Conservation (phyloP, 805 yeast genomes). For the Phaffomyces opuntiae region DNA sequence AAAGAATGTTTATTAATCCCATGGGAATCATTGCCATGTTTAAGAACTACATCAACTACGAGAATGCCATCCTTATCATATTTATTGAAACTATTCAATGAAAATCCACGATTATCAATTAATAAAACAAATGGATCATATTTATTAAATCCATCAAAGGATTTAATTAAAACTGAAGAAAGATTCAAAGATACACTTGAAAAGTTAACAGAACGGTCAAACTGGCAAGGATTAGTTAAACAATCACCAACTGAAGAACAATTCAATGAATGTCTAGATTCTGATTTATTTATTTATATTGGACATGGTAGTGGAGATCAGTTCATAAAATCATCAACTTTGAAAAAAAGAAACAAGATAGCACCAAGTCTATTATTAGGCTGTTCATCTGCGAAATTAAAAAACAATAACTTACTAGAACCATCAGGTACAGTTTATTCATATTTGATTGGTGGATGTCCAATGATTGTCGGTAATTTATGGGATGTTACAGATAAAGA, state of each 20-base stretch:
- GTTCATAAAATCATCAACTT: conserved; percentile 49
- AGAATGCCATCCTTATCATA: conserved; percentile 64
- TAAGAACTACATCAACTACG: conserved; percentile 51
- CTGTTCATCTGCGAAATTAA: conserved; percentile 78
- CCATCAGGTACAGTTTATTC: conserved; percentile 72
- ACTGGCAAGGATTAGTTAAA: conserved; percentile 53
- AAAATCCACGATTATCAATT: conserved; percentile 13
- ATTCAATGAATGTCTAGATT: conserved; percentile 36
- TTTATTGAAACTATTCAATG: conserved; percentile 32
- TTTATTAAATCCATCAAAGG: conserved; percentile 78
- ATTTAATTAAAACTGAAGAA: conserved; percentile 59
- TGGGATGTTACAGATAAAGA: conserved; percentile 99
- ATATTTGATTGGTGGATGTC: conserved; percentile 75
- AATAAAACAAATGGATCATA: conserved; percentile 39
- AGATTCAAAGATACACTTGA: conserved; percentile 42
- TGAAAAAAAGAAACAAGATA: conserved; percentile 36
- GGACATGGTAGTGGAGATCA: conserved; percentile 99
- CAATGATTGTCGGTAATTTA: conserved; percentile 74
- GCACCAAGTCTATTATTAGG: conserved; percentile 75
- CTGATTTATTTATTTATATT: conserved; percentile 60
- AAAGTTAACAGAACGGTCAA: conserved; percentile 18
- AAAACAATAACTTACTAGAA: conserved; percentile 51
- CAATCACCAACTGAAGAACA: conserved; percentile 50
- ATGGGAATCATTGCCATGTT: conserved; percentile 75
- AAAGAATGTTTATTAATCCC: conserved; percentile 65